Base-by-base conservation (phyloP, 2,329 filamentous ascomycete genomes). In the Aspergillus caelatus region DNA sequence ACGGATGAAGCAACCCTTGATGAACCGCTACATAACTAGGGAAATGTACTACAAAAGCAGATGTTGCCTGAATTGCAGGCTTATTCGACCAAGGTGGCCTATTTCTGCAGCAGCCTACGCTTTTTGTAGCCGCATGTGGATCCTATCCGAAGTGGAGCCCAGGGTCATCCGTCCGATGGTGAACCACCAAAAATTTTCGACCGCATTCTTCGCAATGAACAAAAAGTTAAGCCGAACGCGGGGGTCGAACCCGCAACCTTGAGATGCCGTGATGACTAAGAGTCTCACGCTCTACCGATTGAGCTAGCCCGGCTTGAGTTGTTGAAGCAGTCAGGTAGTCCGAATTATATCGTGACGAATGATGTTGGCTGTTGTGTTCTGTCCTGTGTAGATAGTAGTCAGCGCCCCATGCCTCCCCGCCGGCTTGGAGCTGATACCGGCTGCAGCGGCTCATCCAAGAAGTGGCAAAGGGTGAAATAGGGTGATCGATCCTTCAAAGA, bases 261-360 rank as follows among this genome's bases (percentile, higher is more conserved):
- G 74, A 74, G 75, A 74, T 75, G 26, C 52, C 52, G 52, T 55
- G 52, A 55, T 16, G 52, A 55, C 52, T 79, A 82, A 81, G 78
- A 81, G 78, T 78, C 79, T 79, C 79, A 81, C 75, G 76, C 75
- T 78, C 76, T 81, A 80, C 73, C 80, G 78, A 82, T 81, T 82
- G 80, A 82, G 80, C 80, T 81, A 81, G 77, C 78, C 79, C 77
- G 74, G 79, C 79, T 61, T 64, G 34, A 57, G 39, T 57, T 62
- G 60, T 14, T 34, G 28, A 7, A 50, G 8, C n/a, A 36, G 3
- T 32, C 19, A 10, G n/a, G 21, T n/a, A 16, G 23, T n/a, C 26
- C 1, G 6, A 23, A 19, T 39, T 14, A 55, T 55, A 55, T 39
- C 21, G 32, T 1, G 11, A 28, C 7, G 6, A 12, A 30, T 1